Base-by-base conservation (phyloP, 257 asterid genomes). In the Solanum lycopersicoides region DNA sequence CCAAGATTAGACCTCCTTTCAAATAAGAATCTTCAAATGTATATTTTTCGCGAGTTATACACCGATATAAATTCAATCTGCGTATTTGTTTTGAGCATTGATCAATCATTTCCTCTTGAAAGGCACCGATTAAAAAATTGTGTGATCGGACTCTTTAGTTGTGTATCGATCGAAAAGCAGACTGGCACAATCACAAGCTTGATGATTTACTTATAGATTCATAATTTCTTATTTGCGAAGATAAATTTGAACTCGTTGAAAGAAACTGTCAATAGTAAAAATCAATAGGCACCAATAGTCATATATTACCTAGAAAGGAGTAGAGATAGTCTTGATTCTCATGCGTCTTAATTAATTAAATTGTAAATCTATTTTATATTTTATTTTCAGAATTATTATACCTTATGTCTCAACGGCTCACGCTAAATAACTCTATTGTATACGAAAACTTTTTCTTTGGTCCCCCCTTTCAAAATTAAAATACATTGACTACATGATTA, bases 161-260 rank as follows among this genome's bases (percentile, higher is more conserved):
- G 77, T 71, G 25, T 71, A 71, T 71, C n/a, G 7, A 69, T 69
- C 3, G 2, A 34, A 34, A 32, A 11, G 7, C n/a, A 71, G 1
- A 5, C 7, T 2, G 2, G 4, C 0, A 3, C 1, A 71, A 0
- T 15, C n/a, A 0, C 3, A 21, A 71, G 7, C 75, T 69, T 9
- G 0, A 32, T 69, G 76, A 71, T 71, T 32, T 71, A 32, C 42
- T 8, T 68, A 15, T 32, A 71, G n/a, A n/a, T 15, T 5, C 6
- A 2, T 32, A 15, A 71, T 71, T 71, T 71, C 7, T 32, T 32
- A 69, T 69, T 7, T 18, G 18, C 6, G 6, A 65, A 63, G 66
- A 3, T 59, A 59, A 59, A 59, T 59, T 59, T 59, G 4, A 59
- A 59, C 68, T 59, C 68, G 13, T 21, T 21, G 6, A 20, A 59